Evolutionary conservation across 805 yeast genomes (phyloP).

Genomic region (Metschnikowia peoriensis): DNA sequence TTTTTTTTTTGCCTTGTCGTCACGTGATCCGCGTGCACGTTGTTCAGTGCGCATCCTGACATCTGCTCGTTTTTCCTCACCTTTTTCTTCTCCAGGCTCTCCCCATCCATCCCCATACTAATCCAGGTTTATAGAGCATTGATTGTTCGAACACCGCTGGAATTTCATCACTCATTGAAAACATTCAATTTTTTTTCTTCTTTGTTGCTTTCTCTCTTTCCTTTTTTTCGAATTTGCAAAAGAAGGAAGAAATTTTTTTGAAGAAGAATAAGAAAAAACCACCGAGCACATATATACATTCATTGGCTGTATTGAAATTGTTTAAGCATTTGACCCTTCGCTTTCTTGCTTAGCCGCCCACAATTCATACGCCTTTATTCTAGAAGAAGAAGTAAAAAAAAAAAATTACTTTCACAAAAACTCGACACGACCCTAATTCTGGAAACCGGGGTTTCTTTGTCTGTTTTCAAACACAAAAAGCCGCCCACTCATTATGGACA

Average conservation of each 20-base stretch:
- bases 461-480: neutral
- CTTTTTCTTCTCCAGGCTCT: constrained; percentile 3
- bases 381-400: too few species aligned
- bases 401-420: neutral
- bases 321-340: too few species aligned
- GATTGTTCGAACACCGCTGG: constrained; percentile 6
- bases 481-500: neutral
- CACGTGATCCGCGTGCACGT: constrained; percentile 4
- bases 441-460: constrained; percentile 5
- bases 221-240: too few species aligned
- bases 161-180: too few species aligned
- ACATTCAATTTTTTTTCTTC: neutral
- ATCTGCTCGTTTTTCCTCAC: constrained; percentile 2
- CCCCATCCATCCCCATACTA: neutral
- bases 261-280: too few species aligned
- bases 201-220: too few species aligned
- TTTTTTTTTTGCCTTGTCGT: neutral
- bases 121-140: constrained; percentile 4
- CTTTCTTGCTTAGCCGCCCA: too few species aligned
- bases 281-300: too few species aligned
- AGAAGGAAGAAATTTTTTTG: too few species aligned
- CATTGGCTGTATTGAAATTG: too few species aligned
- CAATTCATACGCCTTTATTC: too few species aligned
- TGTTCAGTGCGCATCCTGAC: constrained; percentile 2
- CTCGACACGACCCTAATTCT: constrained; percentile 4